Evolutionary conservation across 2,329 filamentous ascomycete species (phyloP).

Genomic region (Cytospora mali): DNA sequence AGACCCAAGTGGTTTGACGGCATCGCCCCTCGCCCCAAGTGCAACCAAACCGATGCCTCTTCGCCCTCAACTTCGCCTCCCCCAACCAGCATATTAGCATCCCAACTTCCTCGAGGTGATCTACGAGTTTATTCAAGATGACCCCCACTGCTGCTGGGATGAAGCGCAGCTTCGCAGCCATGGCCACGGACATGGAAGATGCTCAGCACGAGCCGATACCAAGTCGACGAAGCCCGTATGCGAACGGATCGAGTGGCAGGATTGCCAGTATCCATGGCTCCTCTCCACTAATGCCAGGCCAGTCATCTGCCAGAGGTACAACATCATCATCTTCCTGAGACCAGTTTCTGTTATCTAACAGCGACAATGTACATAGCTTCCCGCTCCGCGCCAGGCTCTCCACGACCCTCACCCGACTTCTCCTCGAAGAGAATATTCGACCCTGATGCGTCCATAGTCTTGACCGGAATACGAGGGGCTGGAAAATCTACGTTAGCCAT

Average conservation of each 20-base stretch:
- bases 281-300: slow-evolving; percentile 10
- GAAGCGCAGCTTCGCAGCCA: slow-evolving; percentile 34
- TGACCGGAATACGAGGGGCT: slow-evolving; percentile 72
- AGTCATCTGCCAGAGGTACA: slow-evolving; percentile 23
- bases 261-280: not conserved
- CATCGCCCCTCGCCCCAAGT: not conserved
- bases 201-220: slow-evolving; percentile 5
- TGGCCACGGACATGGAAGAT: slow-evolving; percentile 29
- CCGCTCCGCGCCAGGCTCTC: slow-evolving; percentile 28
- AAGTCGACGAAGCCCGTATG: slow-evolving; percentile 11
- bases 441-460: slow-evolving; percentile 68
- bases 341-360: not conserved
- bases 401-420: slow-evolving; percentile 23
- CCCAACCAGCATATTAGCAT: slow-evolving; percentile 4
- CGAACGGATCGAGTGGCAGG: slow-evolving; percentile 3
- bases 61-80: not conserved
- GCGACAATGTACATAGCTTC: slow-evolving; percentile 21
- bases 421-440: slow-evolving; percentile 47
- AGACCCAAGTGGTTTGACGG: not conserved
- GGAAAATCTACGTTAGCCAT: slow-evolving; percentile 77
- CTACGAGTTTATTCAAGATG: slow-evolving; percentile 26
- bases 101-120: not conserved
- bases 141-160: slow-evolving; percentile 29
- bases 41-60: not conserved
- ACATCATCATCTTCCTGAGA: not conserved